Base-by-base conservation (phyloP, 78 protist species). In the Polysphondylium violaceum region DNA sequence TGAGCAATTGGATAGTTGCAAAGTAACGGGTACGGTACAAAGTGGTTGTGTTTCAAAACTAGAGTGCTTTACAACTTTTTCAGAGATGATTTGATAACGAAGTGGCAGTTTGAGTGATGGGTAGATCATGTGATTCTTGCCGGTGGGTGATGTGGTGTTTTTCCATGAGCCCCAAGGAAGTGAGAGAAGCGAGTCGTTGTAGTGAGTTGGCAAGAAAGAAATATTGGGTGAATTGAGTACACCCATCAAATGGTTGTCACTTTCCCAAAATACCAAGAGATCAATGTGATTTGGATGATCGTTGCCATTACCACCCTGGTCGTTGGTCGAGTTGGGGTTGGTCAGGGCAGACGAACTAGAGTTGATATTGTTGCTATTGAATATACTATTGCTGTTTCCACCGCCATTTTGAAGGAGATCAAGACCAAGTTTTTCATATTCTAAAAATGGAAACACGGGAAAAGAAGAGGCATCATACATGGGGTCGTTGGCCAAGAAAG, bases 81-180 rank as follows among this genome's bases (percentile, higher is more conserved):
- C 50, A 0, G 91, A 69, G 9, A 43, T 33, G 21, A 83, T 29
- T 58, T 83, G 78, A 43, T 69, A 69, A 31, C 91, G 63, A 0
- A 83, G 43, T 25, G 91, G 91, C 5, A 74, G n/a, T 23, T 83
- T 63, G 0, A 83, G 73, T 3, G 77, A 55, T 67, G 91, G 91
- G 31, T 83, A 63, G 14, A 58, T 21, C 6, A 69, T n/a, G 19
- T 12, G 12, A n/a, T n/a, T 56, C 31, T 83, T 83, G 6, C 91
- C 91, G 31, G 72, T 68, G 12, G 91, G 91, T 2, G 91, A 83
- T 0, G 91, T 83, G 2, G 91, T 83, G 17, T 69, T 83, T 11
- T 58, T 40, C 91, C 91, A 83, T 1, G 81, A 69, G 2, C 91
- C 91, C 91, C 91, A 83, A 9, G 91, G 91, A 1, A 50, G 55